Evolutionary conservation across 2,329 filamentous ascomycete genomes (phyloP), one percentile per base, ranked within the genome.

Genomic region (Neofusicoccum parvum): DNA sequence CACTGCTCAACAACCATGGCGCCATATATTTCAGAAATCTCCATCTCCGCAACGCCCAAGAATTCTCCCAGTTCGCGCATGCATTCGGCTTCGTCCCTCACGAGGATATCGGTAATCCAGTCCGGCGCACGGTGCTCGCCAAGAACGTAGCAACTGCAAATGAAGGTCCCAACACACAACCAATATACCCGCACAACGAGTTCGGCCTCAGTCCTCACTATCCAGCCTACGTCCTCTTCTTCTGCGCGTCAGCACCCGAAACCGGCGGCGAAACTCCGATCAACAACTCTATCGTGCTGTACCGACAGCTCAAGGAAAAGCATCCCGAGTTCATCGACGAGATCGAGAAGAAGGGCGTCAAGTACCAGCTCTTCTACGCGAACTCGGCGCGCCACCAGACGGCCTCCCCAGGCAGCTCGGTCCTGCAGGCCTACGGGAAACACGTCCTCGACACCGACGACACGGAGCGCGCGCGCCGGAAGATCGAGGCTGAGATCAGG

Each of bases 121-220:
- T 67, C 15, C 56, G 58, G 10, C 51, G 67, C 11, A 67, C 66
- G 1, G n/a, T 65, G 0, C 48, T 67, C 1, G 68, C 66, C 3
- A 50, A 36, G 11, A 69, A 69, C 23, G 64, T 69, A 0, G 65
- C 65, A 15, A 69, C 65, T 6, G 67, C 68, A 27, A 68, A 69
- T 37, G 68, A 69, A 49, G 67, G 67, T 2, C 67, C 67, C 1
- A 66, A 66, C 15, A 67, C 67, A 17, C 63, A 66, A 15, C 65
- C 65, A 17, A 58, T 69, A 14, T 68, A 69, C 45, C 67, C 67
- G 15, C 68, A 69, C 45, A 68, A 68, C 51, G 68, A 69, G 37
- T 69, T 67, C 43, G 67, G 63, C n/a, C 51, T 67, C 15, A 66
- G 67, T 43, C 67, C 67, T 6, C 65, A 69, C 58, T 68, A 65